Evolutionary conservation across 1,284 basidiomycete species (phyloP).

Genomic region (Polyporus tsugae): DNA sequence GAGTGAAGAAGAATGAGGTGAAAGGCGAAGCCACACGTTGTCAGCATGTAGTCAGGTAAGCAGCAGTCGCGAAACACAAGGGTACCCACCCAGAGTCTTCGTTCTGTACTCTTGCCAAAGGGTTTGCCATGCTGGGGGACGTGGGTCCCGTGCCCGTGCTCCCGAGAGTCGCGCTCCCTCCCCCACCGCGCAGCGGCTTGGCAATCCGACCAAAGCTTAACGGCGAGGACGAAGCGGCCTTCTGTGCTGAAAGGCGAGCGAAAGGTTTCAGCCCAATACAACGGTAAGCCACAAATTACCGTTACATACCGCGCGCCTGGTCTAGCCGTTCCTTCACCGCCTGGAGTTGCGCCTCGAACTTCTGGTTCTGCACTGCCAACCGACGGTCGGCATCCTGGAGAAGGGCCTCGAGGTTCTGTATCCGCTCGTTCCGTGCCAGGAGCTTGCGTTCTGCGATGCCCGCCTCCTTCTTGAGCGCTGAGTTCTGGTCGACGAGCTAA

Average conservation of each 20-base stretch:
- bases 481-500: slow-evolving; percentile 98
- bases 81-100: slow-evolving; percentile 79
- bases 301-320: slow-evolving; percentile 85
- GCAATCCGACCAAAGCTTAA: slow-evolving; percentile 94
- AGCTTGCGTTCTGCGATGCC: slow-evolving; percentile 97
- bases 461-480: slow-evolving; percentile 96
- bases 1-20: slow-evolving; percentile 27
- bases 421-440: slow-evolving; percentile 95
- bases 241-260: slow-evolving; percentile 66
- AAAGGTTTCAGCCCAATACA: slow-evolving; percentile 29
- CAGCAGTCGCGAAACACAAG: slow-evolving; percentile 30
- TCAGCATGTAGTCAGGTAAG: slow-evolving; percentile 17
- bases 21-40: slow-evolving; percentile 13
- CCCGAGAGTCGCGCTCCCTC: slow-evolving; percentile 61
- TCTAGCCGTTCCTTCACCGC: slow-evolving; percentile 92
- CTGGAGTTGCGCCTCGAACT: slow-evolving; percentile 93
- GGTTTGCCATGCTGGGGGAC: slow-evolving; percentile 59
- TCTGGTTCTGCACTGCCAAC: slow-evolving; percentile 91
- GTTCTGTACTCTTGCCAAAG: slow-evolving; percentile 76
- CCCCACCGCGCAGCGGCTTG: slow-evolving; percentile 94
- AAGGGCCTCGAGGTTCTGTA: slow-evolving; percentile 93
- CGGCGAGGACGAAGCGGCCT: slow-evolving; percentile 71
- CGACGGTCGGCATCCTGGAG: slow-evolving; percentile 94
- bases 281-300: slow-evolving; percentile 27
- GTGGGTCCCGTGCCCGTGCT: slow-evolving; percentile 50